phyloP scores from a whole-genome alignment of 345 rosid species.

The Physaria fendleri region DNA sequence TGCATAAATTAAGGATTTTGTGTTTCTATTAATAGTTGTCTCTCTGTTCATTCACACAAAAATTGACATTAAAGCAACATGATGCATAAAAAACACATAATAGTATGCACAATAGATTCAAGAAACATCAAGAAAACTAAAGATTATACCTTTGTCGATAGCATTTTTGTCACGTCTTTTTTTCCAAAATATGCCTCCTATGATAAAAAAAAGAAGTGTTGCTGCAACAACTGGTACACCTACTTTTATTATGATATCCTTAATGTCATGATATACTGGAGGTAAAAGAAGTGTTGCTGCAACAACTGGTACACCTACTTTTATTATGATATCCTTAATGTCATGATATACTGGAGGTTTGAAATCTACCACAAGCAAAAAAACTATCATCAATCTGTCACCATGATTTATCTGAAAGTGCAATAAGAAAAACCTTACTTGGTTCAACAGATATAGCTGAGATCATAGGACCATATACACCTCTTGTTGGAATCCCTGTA shows the following conservation, averaged over 20 bases:
- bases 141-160: conserved; percentile 49
- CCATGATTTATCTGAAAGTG: neutral
- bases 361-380: conserved; percentile 44
- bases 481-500: conserved; percentile 58
- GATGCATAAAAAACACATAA: neutral
- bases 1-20: too few relatives aligned
- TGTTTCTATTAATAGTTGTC: too few relatives aligned
- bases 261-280: conserved; percentile 35
- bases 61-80: neutral
- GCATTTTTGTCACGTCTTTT: conserved; percentile 46
- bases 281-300: conserved; percentile 41
- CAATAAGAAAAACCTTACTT: conserved; percentile 38
- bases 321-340: conserved; percentile 18
- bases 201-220: conserved; percentile 31
- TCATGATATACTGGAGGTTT: conserved; percentile 41
- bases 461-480: conserved; percentile 67
- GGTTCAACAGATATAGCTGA: conserved; percentile 69
- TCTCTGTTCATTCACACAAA: conserved; percentile 36
- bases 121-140: neutral
- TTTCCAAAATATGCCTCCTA: conserved; percentile 36
- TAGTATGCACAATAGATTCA: neutral
- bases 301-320: conserved; percentile 32
- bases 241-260: conserved; percentile 20
- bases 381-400: neutral
- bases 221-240: conserved; percentile 36